These are phyloP conservation scores for Coffea eugenioides DNA, from an alignment of 257 asterid genomes.

Conservation along the genomic window DNA sequence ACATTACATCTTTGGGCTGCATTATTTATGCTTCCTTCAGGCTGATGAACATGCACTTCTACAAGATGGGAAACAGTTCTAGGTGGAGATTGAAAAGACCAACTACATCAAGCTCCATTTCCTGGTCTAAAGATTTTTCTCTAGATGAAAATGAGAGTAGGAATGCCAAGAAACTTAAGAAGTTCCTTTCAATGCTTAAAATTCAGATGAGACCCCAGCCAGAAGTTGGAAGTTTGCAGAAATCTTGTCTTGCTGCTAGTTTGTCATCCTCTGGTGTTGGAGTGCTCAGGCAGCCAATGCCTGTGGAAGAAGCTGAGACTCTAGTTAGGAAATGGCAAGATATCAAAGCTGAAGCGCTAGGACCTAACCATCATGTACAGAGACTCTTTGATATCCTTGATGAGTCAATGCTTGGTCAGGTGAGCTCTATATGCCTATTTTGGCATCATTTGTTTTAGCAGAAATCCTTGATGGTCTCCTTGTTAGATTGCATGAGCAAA, in stretches of 20 bases:
- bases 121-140: slow-evolving; percentile 35
- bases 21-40: slow-evolving; percentile 46
- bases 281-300: slow-evolving; percentile 66
- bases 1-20: slow-evolving; percentile 68
- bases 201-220: slow-evolving; percentile 32
- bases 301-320: slow-evolving; percentile 84
- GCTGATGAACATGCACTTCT: slow-evolving; percentile 46
- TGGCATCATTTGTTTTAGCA: slow-evolving; percentile 3
- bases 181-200: slow-evolving; percentile 48
- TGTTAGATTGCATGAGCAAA: neutral
- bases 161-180: slow-evolving; percentile 41
- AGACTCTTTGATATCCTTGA: slow-evolving; percentile 78
- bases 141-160: slow-evolving; percentile 42
- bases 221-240: slow-evolving; percentile 47
- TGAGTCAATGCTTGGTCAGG: slow-evolving; percentile 94
- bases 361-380: slow-evolving; percentile 65
- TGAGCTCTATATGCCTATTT: slow-evolving; percentile 38
- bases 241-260: slow-evolving; percentile 65
- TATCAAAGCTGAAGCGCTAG: slow-evolving; percentile 88
- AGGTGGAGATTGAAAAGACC: slow-evolving; percentile 42
- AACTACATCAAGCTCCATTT: slow-evolving; percentile 39
- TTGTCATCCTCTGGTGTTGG: slow-evolving; percentile 45
- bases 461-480: neutral
- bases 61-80: slow-evolving; percentile 50
- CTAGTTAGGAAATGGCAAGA: slow-evolving; percentile 91